phyloP scores from a whole-genome alignment of 176 grass and related monocot genomes.

The Musa itinerans region DNA sequence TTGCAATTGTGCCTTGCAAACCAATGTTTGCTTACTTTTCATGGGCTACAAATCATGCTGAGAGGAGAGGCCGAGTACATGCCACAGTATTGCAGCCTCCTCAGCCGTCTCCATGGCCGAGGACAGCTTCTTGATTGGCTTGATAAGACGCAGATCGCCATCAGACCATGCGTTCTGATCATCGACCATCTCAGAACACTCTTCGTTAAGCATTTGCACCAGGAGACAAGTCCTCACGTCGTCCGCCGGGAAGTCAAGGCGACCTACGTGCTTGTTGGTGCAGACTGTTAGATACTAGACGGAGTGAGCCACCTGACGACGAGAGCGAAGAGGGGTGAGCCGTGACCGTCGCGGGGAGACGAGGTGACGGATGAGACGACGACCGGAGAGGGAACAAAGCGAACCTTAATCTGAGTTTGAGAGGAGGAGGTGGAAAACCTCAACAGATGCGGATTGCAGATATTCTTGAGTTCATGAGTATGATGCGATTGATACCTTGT shows the following conservation, averaged over 20 bases:
- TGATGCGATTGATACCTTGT: too few relatives aligned
- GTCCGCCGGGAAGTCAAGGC: conserved; percentile 20
- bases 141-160: conserved; percentile 37
- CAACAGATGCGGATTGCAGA: too few relatives aligned
- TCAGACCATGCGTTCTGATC: neutral
- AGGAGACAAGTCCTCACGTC: conserved; percentile 54
- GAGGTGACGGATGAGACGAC: conserved; percentile 21
- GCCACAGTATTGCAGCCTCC: neutral
- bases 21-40: too few relatives aligned
- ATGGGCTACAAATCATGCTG: neutral
- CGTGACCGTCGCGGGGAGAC: too few relatives aligned
- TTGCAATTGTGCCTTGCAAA: too few relatives aligned
- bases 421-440: neutral
- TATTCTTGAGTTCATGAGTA: too few relatives aligned
- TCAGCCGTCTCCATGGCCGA: conserved; percentile 45
- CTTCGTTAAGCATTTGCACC: conserved; percentile 47
- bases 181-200: too few relatives aligned
- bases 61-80: conserved; percentile 27
- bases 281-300: conserved; percentile 28
- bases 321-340: too few relatives aligned
- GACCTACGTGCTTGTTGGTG: conserved; percentile 41
- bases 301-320: too few relatives aligned
- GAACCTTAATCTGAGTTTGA: too few relatives aligned
- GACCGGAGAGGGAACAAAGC: neutral
- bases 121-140: conserved; percentile 38